phyloP scores from a whole-genome alignment of 331 rosid species.

The Acacia pycnantha region DNA sequence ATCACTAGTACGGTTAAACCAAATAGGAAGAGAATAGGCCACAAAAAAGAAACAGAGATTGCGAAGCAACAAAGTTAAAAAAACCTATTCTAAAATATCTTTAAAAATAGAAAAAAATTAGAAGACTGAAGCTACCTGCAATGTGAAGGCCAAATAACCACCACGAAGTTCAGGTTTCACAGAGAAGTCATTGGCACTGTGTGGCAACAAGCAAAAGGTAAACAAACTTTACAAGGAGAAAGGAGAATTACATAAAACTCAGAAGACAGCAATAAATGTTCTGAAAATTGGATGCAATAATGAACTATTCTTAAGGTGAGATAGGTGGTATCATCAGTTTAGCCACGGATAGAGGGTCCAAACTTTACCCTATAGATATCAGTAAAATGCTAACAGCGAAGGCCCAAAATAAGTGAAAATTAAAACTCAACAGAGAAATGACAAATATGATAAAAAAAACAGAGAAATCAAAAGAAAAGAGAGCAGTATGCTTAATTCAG shows the following conservation, averaged over 20 bases:
- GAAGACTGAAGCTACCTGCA: constrained; percentile 51
- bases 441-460: background rate
- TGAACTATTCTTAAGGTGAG: constrained; percentile 12
- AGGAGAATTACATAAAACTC: constrained; percentile 18
- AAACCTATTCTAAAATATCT: constrained; percentile 10
- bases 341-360: background rate
- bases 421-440: background rate
- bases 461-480: background rate
- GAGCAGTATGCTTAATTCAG: background rate
- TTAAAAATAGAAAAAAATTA: constrained; percentile 4
- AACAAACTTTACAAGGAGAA: constrained; percentile 10
- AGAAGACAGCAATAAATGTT: constrained; percentile 15
- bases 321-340: background rate
- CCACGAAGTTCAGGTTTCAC: constrained; percentile 73
- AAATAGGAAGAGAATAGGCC: constrained; percentile 12
- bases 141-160: constrained; percentile 88
- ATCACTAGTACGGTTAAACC: background rate
- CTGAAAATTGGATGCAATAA: constrained; percentile 1
- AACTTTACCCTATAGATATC: constrained; percentile 1
- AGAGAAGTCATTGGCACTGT: constrained; percentile 76
- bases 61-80: background rate
- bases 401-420: constrained; percentile 11
- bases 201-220: constrained; percentile 26
- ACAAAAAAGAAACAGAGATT: constrained; percentile 5
- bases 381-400: background rate